phyloP scores from a whole-genome alignment of 2,329 filamentous ascomycete genomes.

The Exophiala dermatitidis region DNA sequence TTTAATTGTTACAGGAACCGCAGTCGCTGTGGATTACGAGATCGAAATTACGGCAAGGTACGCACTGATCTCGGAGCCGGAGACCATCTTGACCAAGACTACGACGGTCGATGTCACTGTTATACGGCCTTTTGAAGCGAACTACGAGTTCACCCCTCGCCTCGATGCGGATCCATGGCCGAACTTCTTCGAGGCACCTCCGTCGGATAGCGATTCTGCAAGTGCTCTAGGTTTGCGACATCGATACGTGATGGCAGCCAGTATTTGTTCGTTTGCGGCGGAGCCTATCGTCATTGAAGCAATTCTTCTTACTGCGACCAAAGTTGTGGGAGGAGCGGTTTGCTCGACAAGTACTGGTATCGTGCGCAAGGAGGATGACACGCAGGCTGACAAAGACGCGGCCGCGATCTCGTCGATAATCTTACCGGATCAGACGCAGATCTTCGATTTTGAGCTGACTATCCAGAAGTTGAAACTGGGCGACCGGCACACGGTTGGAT shows the following conservation, averaged over 20 bases:
- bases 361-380: conserved; percentile 5
- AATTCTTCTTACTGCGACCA: conserved; percentile 56
- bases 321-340: conserved; percentile 55
- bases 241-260: conserved; percentile 69
- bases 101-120: conserved; percentile 63
- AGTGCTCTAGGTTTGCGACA: conserved; percentile 60
- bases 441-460: conserved; percentile 65
- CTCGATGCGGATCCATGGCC: conserved; percentile 77
- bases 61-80: conserved; percentile 67
- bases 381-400: neutral
- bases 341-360: conserved; percentile 41
- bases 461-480: conserved; percentile 73
- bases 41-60: conserved; percentile 70
- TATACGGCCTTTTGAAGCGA: conserved; percentile 80
- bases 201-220: conserved; percentile 7
- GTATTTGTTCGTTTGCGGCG: conserved; percentile 66
- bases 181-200: conserved; percentile 60
- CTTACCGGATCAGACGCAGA: conserved; percentile 60
- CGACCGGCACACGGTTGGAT: conserved; percentile 65
- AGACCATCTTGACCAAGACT: conserved; percentile 72
- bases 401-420: conserved; percentile 35
- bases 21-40: conserved; percentile 53
- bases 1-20: conserved; percentile 47
- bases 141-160: conserved; percentile 76
- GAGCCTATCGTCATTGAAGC: conserved; percentile 57